Conservation (phyloP, 192 early-diverging fungal species). For the Chytriomyces hyalinus region DNA sequence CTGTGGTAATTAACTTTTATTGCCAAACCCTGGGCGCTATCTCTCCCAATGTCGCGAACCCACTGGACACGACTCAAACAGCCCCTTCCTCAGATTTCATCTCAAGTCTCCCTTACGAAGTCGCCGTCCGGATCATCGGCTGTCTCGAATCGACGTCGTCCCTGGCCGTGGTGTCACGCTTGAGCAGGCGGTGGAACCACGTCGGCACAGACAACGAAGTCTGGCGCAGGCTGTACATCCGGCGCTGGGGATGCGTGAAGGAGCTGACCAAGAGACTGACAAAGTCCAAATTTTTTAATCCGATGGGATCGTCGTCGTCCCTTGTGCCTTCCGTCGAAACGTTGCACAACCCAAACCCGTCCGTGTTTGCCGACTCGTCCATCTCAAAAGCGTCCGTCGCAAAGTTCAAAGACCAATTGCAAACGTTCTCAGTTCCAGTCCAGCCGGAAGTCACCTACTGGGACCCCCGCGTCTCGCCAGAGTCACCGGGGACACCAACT, state of each 20-base stretch:
- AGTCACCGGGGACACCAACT: background rate
- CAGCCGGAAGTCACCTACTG: background rate
- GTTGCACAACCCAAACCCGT: background rate
- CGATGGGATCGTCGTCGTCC: background rate
- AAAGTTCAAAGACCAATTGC: constrained; percentile 13
- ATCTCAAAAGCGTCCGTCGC: constrained; percentile 1
- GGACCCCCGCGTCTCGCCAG: background rate
- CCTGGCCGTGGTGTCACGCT: constrained; percentile 22
- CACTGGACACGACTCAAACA: background rate
- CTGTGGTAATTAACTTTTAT: background rate
- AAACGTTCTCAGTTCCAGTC: background rate
- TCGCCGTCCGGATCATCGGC: constrained; percentile 50
- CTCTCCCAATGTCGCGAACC: background rate
- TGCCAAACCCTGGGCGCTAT: background rate
- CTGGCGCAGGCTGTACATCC: constrained; percentile 47
- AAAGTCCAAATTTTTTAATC: background rate
- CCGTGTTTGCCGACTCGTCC: background rate
- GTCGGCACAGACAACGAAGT: constrained; percentile 46
- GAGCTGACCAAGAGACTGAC: background rate
- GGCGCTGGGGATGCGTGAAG: constrained; percentile 34
- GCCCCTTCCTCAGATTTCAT: constrained; percentile 41
- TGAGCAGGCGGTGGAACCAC: constrained; percentile 48
- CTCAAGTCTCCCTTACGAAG: constrained; percentile 47
- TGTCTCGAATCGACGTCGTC: constrained; percentile 17
- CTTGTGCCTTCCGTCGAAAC: background rate